A percentile compares a stretch with the other conserved stretches of the same genome.
Conservation (phyloP, 140 eudicot genomes). For the Ambrosia hybrid region DNA sequence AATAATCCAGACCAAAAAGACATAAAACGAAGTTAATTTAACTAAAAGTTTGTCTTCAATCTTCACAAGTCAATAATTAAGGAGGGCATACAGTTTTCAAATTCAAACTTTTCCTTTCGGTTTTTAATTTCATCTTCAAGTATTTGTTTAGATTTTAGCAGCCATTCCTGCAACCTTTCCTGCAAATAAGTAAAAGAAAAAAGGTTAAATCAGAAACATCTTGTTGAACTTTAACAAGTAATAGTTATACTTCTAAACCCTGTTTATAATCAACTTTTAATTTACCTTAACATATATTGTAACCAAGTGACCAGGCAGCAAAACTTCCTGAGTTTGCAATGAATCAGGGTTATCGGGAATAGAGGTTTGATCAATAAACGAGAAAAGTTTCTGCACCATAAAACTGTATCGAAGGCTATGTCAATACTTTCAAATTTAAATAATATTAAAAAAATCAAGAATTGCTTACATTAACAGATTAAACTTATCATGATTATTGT, state of each 20-base stretch:
- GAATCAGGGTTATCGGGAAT: slow-evolving; percentile 88
- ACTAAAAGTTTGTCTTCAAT: neutral
- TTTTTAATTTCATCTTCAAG: slow-evolving; percentile 55
- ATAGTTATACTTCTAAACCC: neutral
- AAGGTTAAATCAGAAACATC: slow-evolving; percentile 7
- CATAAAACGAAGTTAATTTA: neutral
- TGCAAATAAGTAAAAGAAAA: slow-evolving; percentile 27
- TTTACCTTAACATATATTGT: slow-evolving; percentile 76
- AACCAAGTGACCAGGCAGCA: slow-evolving; percentile 84
- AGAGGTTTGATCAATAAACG: slow-evolving; percentile 89
- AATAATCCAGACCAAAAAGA: slow-evolving; percentile 24
- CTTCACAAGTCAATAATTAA: no score
- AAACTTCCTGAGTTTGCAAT: slow-evolving; percentile 87
- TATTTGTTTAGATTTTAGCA: slow-evolving; percentile 43
- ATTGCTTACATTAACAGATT: slow-evolving; percentile 78
- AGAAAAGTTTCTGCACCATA: slow-evolving; percentile 95
- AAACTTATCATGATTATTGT: slow-evolving; percentile 80
- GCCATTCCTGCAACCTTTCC: slow-evolving; percentile 92
- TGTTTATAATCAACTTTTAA: neutral
- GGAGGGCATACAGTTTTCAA: slow-evolving; percentile 54
- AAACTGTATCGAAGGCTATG: slow-evolving; percentile 41
- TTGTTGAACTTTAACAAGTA: neutral
- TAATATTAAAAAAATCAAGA: neutral
- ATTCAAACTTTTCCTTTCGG: slow-evolving; percentile 46
- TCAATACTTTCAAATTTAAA: slow-evolving; percentile 7